phyloP scores from a whole-genome alignment of 1,139 yeast species.

The Debaryomycetaceae sp. region DNA sequence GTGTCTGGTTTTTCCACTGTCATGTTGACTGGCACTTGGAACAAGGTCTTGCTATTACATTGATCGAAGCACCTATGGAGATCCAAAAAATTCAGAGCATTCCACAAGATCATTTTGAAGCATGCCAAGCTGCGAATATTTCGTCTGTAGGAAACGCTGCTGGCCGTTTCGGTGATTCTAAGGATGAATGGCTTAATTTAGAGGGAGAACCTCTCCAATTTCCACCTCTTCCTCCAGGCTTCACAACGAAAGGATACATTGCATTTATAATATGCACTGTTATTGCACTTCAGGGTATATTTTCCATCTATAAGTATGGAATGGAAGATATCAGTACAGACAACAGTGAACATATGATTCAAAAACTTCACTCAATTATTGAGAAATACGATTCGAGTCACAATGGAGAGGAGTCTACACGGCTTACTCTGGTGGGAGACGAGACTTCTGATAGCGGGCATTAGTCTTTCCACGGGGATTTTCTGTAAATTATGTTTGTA shows the following conservation, averaged over 20 bases:
- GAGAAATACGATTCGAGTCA: conserved; percentile 23
- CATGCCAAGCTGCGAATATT: conserved; percentile 54
- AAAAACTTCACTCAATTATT: conserved; percentile 46
- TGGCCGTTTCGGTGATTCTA: conserved; percentile 44
- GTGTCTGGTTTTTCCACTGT: conserved; percentile 66
- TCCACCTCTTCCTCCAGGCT: conserved; percentile 70
- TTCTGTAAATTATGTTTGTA: too few species aligned
- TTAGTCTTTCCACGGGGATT: too few species aligned
- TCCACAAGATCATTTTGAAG: conserved; percentile 54
- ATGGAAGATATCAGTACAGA: conserved; percentile 63
- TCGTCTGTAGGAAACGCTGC: conserved; percentile 80
- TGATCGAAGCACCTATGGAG: conserved; percentile 51
- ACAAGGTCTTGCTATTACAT: conserved; percentile 53
- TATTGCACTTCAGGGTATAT: conserved; percentile 77
- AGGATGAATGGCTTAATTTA: conserved; percentile 59
- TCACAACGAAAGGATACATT: conserved; percentile 85
- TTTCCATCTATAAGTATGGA: conserved; percentile 77
- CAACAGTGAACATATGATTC: conserved; percentile 50
- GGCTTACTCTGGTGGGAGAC: conserved; percentile 38
- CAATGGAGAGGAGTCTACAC: conserved; percentile 7
- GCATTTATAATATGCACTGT: conserved; percentile 80
- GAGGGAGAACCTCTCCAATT: conserved; percentile 70
- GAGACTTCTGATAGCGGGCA: background rate
- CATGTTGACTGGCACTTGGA: conserved; percentile 65
- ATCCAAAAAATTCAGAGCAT: conserved; percentile 52